Evolutionary conservation across 768 basidiomycete species (phyloP), one percentile per base, ranked within the genome.

Genomic region (Cyathus striatus): DNA sequence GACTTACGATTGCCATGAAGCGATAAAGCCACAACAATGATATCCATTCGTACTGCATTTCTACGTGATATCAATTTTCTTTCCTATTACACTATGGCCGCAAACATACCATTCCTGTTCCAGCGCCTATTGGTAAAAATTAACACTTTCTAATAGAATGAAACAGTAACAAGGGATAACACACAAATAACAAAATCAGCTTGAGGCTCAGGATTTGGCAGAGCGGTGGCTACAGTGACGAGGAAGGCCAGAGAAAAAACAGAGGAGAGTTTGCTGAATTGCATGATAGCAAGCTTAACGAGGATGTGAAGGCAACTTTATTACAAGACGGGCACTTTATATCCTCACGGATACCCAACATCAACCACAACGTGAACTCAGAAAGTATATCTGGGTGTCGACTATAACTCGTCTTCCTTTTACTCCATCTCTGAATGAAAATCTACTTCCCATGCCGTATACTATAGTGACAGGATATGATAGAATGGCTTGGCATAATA

Each of bases 11-110:
- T 48, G 41, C 38, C 45, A 38, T 9, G 46, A 46, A 5, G 52
- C 23, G 23, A 47, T 18, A n/a, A 53, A 48, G 6, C 52, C 52
- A 30, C 52, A 53, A 30, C 52, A 53, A 25, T 53, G 47, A 27
- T 34, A 24, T 20, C 51, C 48, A 46, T 38, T 45, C 27, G 23
- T 16, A n/a, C 5, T 32, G 14, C 5, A 30, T 26, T 24, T n/a
- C 14, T 10, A 12, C 14, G 10, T n/a, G 33, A 20, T 33, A 22
- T 40, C 4, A 5, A 24, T 14, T 12, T 5, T 21, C 48, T 24
- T 10, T 22, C 17, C 49, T 23, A 20, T 36, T 38, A 22, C 45
- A 49, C 30, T 45, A 45, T 51, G 17, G 23, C 13, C 42, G 17
- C n/a, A 6, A 20, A 23, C 23, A 14, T 17, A 23, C 20, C 16